Evolutionary conservation across 495 filamentous ascomycete genomes (phyloP).

Genomic region (Xylaria acuta): DNA sequence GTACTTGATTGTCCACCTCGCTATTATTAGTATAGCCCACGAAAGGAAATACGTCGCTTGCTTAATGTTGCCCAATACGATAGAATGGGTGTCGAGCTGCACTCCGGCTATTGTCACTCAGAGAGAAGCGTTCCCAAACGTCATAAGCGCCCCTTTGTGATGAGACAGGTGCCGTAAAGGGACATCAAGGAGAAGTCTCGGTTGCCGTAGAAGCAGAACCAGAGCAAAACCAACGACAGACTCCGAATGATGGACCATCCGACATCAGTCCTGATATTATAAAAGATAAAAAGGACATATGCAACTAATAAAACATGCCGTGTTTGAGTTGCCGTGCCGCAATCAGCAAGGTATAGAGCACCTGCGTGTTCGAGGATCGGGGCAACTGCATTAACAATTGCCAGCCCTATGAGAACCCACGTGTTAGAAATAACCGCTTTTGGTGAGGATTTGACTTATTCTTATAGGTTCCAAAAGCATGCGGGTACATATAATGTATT

Average conservation of each 20-base stretch:
- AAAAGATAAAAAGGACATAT: background rate
- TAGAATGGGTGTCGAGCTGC: background rate
- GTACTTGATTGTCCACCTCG: slow-evolving; percentile 1
- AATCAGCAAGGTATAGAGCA: slow-evolving; percentile 11
- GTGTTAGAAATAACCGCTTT: background rate
- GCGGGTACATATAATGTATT: background rate
- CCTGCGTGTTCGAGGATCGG: background rate
- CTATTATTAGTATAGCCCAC: background rate
- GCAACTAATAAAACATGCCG: background rate
- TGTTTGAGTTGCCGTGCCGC: background rate
- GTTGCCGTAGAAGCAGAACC: slow-evolving; percentile 20
- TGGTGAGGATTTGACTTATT: background rate
- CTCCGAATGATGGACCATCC: slow-evolving; percentile 10
- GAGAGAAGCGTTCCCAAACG: slow-evolving; percentile 16
- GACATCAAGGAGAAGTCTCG: slow-evolving; percentile 21
- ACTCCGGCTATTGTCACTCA: slow-evolving; percentile 18
- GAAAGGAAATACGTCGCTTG: slow-evolving; percentile 6
- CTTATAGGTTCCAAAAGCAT: background rate
- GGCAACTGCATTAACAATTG: background rate
- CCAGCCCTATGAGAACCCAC: background rate
- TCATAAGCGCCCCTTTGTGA: slow-evolving; percentile 12
- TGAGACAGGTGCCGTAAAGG: slow-evolving; percentile 15
- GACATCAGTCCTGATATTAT: background rate
- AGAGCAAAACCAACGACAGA: slow-evolving; percentile 11
- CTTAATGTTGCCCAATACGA: slow-evolving; percentile 3